Base-by-base conservation (phyloP, 208 protist species). In the Leishmania gerbilli region DNA sequence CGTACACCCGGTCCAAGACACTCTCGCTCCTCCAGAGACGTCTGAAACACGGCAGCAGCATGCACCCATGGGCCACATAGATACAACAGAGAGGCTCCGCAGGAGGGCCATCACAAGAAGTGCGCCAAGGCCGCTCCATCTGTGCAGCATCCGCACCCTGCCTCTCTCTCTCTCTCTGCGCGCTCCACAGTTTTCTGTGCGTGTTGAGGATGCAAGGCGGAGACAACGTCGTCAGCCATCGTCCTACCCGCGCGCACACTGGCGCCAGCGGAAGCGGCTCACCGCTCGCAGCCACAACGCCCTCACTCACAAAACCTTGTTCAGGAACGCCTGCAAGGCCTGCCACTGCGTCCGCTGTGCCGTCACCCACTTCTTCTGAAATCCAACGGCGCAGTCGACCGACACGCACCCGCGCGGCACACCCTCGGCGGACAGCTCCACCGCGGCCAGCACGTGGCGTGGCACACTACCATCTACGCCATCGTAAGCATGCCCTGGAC, bases 321-420 rank as follows among this genome's bases (percentile, higher is more conserved):
- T 71, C 49, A 93, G 55, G 40, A 87, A 93, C 34, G 75, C 42
- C 60, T 89, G 88, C 74, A 95, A 67, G 51, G 81, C 74, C 65
- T 89, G 82, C 79, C 92, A 84, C 84, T 96, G 90, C 47, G 62
- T 72, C 78, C 82, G 86, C 71, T 92, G 79, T 68, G 82, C 49
- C 42, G 85, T 83, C 37, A 95, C 62, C 55, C 81, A 87, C 68
- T 81, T 76, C 87, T 96, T 96, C 74, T 93, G 84, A 79, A 94
- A 96, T 60, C 86, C 82, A 5, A 94, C 47, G 4, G 83, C 83
- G 76, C 93, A 96, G 79, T 96, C 93, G 58, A 94, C 83, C 21
- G 89, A 94, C 40, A 87, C 83, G 77, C 93, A 96, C 27, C 87
- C 82, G 40, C 79, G 75, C 24, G 77, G 77, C 64, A 85, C 77